Evolutionary conservation across 208 protist genomes (phyloP).

Genomic region (Acanthamoeba lenticulata): DNA sequence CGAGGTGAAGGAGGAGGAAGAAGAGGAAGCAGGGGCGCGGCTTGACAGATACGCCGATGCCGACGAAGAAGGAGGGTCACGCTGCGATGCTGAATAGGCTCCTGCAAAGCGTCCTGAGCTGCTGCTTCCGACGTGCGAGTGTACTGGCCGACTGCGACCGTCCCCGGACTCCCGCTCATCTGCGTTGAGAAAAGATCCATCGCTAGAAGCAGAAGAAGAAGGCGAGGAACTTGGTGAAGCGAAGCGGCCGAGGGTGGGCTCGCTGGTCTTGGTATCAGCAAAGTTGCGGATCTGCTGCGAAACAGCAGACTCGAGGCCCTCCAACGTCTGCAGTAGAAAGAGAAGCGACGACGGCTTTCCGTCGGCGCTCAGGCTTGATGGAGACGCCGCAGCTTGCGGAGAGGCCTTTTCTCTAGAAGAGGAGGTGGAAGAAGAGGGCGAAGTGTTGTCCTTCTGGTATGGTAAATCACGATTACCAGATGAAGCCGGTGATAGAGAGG

Average conservation of each 20-base stretch:
- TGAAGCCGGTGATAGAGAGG: no score
- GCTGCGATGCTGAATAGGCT: neutral
- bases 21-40: no score
- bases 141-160: neutral
- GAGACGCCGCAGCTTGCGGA: neutral
- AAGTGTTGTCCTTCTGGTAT: no score
- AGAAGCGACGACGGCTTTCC: neutral
- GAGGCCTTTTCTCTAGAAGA: neutral
- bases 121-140: neutral
- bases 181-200: no score
- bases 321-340: constrained; percentile 14
- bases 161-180: no score
- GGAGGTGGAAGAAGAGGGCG: neutral
- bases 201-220: neutral
- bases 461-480: no score
- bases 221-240: neutral
- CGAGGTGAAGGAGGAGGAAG: no score
- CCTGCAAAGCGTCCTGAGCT: neutral
- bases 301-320: constrained; percentile 29
- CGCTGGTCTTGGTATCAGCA: neutral
- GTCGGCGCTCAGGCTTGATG: neutral
- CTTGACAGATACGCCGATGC: neutral
- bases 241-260: neutral
- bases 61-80: neutral
- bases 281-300: constrained; percentile 38